Percentiles rank a stretch among this genome's conserved stretches.
Evolutionary conservation across 768 basidiomycete species (phyloP).

Genomic region (Leccinum uliginosum): DNA sequence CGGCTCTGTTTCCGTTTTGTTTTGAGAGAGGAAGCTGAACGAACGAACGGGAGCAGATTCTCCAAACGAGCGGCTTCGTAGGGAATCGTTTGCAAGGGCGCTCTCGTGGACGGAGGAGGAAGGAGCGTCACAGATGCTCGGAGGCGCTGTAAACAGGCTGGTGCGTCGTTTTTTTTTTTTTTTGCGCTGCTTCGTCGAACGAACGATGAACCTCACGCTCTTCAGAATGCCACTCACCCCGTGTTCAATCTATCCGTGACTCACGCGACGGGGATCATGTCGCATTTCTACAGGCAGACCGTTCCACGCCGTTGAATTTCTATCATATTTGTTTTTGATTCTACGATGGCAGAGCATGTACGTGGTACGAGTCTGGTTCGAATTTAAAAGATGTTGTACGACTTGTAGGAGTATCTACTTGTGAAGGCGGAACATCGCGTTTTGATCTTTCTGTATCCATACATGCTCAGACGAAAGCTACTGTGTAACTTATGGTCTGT

Average conservation of each 20-base stretch:
- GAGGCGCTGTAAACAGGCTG: constrained; percentile 58
- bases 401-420: background rate
- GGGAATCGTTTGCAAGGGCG: constrained; percentile 48
- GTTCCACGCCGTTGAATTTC: constrained; percentile 28
- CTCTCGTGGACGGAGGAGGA: constrained; percentile 69
- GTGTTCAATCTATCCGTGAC: constrained; percentile 72
- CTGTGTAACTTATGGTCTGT: background rate
- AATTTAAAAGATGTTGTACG: background rate
- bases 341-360: background rate
- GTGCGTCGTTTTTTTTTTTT: constrained; percentile 37
- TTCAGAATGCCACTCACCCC: constrained; percentile 78
- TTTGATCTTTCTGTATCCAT: background rate
- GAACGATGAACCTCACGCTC: background rate
- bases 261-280: constrained; percentile 62
- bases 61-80: constrained; percentile 29
- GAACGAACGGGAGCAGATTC: constrained; percentile 20
- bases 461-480: background rate
- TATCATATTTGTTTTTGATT: background rate
- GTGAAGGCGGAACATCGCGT: background rate
- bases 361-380: background rate
- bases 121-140: constrained; percentile 50
- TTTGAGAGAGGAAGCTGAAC: constrained; percentile 5
- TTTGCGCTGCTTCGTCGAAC: background rate
- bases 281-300: constrained; percentile 65
- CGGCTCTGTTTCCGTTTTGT: background rate